These are phyloP conservation scores for Cladorrhinum sp. DNA, from an alignment of 2,329 filamentous ascomycete genomes.

Conservation along the genomic window DNA sequence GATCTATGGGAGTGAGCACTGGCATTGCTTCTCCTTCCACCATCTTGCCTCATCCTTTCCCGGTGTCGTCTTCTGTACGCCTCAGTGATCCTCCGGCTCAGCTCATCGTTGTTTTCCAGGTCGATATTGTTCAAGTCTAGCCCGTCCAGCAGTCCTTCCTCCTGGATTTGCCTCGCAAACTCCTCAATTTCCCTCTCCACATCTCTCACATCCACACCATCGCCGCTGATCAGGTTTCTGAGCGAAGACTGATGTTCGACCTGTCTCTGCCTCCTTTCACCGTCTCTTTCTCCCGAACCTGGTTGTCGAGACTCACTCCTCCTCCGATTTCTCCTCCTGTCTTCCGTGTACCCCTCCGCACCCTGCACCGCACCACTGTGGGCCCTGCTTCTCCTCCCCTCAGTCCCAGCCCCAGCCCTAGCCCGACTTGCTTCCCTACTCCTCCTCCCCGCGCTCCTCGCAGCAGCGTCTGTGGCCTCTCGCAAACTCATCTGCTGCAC, in stretches of 20 bases:
- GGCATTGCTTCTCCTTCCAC: conserved; percentile 43
- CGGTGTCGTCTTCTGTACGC: conserved; percentile 77
- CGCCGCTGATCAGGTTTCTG: conserved; percentile 76
- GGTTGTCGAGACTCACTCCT: conserved; percentile 46
- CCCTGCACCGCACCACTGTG: conserved; percentile 37
- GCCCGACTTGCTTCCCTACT: conserved; percentile 16
- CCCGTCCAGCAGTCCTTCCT: conserved; percentile 76
- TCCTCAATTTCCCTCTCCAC: conserved; percentile 88
- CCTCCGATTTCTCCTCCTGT: conserved; percentile 34
- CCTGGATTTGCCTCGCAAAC: conserved; percentile 71
- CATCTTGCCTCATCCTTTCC: conserved; percentile 52
- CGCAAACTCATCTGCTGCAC: conserved; percentile 71
- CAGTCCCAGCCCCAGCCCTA: neutral
- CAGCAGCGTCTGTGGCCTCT: conserved; percentile 55
- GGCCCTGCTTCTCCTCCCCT: conserved; percentile 30
- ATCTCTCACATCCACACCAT: conserved; percentile 71
- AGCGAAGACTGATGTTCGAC: conserved; percentile 89
- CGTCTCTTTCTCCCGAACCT: conserved; percentile 38
- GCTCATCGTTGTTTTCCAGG: conserved; percentile 77
- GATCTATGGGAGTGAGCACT: conserved; percentile 39
- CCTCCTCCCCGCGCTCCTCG: conserved; percentile 15
- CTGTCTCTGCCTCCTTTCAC: conserved; percentile 49
- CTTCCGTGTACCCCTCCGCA: conserved; percentile 36
- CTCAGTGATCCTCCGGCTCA: conserved; percentile 86
- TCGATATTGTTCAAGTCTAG: conserved; percentile 87